Conservation (phyloP, 78 protist genomes). For the Neovahlkampfia damariscottae region DNA sequence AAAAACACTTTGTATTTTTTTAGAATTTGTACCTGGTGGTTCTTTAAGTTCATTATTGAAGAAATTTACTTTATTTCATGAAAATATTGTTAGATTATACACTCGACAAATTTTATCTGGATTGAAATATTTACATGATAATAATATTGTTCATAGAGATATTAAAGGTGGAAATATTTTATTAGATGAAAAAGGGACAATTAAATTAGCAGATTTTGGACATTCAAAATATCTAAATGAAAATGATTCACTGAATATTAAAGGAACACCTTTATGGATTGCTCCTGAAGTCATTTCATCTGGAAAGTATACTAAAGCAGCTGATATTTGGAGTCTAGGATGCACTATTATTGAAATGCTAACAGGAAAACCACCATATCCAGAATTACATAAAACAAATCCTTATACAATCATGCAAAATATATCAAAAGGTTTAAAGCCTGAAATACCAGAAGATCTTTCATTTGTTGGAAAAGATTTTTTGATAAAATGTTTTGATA, state of each 20-base stretch:
- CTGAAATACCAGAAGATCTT: not conserved
- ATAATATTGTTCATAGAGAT: slow-evolving; percentile 68
- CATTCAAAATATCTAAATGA: not conserved
- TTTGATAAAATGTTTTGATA: not conserved
- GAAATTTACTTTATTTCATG: slow-evolving; percentile 51
- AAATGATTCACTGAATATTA: not conserved
- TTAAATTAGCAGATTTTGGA: slow-evolving; percentile 53
- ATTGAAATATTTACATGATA: slow-evolving; percentile 44
- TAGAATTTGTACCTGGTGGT: slow-evolving; percentile 41
- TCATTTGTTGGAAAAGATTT: not conserved
- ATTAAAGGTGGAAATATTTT: slow-evolving; percentile 74
- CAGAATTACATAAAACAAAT: not conserved
- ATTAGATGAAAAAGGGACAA: slow-evolving; percentile 42
- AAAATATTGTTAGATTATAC: slow-evolving; percentile 25
- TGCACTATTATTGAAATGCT: slow-evolving; percentile 59
- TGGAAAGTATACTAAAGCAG: not conserved
- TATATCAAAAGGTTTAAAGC: not conserved
- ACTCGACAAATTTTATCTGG: slow-evolving; percentile 21
- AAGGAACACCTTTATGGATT: not conserved
- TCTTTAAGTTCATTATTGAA: slow-evolving; percentile 30
- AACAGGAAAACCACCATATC: slow-evolving; percentile 69
- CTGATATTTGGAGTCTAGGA: slow-evolving; percentile 38
- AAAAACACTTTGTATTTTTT: slow-evolving; percentile 9
- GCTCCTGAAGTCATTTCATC: slow-evolving; percentile 82
- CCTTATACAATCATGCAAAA: not conserved